Percentiles rank a stretch among this genome's conserved stretches.
phyloP scores from a whole-genome alignment of 106 monocot species.

The Dendrobium chrysotoxum region DNA sequence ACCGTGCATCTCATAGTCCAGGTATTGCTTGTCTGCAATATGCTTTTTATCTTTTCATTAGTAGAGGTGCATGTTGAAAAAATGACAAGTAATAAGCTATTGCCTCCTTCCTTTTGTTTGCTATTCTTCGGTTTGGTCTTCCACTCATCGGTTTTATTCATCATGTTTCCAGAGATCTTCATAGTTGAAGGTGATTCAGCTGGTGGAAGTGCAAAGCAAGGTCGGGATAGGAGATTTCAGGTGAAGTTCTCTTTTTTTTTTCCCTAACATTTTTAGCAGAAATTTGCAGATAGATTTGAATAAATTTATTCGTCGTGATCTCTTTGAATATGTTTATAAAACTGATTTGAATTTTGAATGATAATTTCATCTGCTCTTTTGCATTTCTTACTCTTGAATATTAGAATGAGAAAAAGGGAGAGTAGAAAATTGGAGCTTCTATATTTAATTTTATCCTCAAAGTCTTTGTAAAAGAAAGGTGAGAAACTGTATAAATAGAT shows the following conservation, averaged over 20 bases:
- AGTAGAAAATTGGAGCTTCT: no score
- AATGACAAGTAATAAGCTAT: background rate
- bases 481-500: no score
- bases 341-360: background rate
- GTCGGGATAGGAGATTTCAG: constrained; percentile 98
- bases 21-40: background rate
- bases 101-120: background rate
- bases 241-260: constrained; percentile 20
- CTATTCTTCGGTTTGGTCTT: background rate
- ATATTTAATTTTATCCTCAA: no score
- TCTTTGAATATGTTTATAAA: background rate
- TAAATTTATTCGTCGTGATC: background rate
- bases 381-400: background rate
- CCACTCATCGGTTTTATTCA: background rate
- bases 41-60: background rate
- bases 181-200: constrained; percentile 99
- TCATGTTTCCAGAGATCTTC: constrained; percentile 73
- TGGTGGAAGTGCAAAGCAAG: constrained; percentile 98
- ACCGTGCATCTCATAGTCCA: background rate
- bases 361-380: background rate
- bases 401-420: background rate
- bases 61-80: background rate
- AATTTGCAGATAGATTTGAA: constrained; percentile 1
- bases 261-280: background rate
- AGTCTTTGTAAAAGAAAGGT: no score